Evolutionary conservation across 2,329 filamentous ascomycete species (phyloP).

Genomic region (Fusarium mexicanum): DNA sequence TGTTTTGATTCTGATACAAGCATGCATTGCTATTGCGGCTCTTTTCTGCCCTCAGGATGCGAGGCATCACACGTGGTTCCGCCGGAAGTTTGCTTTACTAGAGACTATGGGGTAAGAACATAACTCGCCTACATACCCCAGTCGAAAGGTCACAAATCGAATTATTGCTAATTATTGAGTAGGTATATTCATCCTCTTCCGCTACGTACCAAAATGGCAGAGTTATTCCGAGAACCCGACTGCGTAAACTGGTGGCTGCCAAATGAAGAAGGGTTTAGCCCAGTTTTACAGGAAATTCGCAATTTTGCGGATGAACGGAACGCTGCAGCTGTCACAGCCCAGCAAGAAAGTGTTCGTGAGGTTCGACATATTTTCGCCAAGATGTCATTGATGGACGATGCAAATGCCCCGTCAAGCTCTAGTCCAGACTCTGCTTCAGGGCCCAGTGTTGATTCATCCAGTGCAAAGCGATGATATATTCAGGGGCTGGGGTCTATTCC

Average conservation of each 20-base stretch:
- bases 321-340: conserved; percentile 64
- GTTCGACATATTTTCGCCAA: conserved; percentile 78
- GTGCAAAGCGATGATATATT: not conserved
- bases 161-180: conserved; percentile 10
- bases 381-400: conserved; percentile 51
- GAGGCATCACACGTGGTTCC: conserved; percentile 80
- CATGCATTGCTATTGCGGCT: conserved; percentile 77
- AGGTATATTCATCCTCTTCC: conserved; percentile 86
- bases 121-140: not conserved
- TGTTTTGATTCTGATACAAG: conserved; percentile 76
- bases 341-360: conserved; percentile 74
- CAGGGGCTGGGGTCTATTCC: not conserved
- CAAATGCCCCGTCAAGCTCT: conserved; percentile 18
- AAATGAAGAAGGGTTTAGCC: conserved; percentile 78
- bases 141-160: not conserved
- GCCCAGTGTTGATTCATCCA: not conserved
- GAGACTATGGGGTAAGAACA: conserved; percentile 78
- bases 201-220: conserved; percentile 78
- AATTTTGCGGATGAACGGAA: conserved; percentile 84
- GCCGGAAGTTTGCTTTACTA: conserved; percentile 79
- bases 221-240: conserved; percentile 76
- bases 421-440: not conserved
- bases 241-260: conserved; percentile 91
- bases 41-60: conserved; percentile 82
- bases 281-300: conserved; percentile 79